A percentile compares a stretch with the other conserved stretches of the same genome.
Evolutionary conservation across 192 early-diverging fungal species (phyloP).

Genomic region (Cetraspora pellucida): DNA sequence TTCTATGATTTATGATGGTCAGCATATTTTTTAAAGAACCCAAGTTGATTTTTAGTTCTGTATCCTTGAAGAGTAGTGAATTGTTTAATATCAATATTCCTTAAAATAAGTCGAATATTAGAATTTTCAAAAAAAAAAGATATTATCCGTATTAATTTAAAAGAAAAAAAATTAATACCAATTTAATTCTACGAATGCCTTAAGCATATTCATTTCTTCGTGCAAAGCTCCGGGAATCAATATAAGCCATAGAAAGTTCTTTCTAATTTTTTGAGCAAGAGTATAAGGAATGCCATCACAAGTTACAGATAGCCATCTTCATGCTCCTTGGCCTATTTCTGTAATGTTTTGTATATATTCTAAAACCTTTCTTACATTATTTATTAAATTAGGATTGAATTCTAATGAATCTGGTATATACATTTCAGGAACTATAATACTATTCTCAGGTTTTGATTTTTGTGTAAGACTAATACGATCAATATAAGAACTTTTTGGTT

Average conservation of each 20-base stretch:
- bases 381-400: constrained; percentile 7
- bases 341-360: neutral
- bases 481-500: neutral
- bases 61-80: neutral
- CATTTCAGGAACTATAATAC: neutral
- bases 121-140: constrained; percentile 15
- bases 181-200: constrained; percentile 15
- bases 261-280: neutral
- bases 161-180: neutral
- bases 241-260: neutral
- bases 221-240: too few relatives aligned
- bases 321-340: neutral
- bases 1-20: constrained; percentile 15
- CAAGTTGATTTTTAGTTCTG: neutral
- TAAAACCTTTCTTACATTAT: constrained; percentile 3
- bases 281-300: constrained; percentile 25
- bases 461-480: constrained; percentile 16
- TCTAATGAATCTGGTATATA: constrained; percentile 4
- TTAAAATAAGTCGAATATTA: neutral
- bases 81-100: constrained; percentile 10
- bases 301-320: neutral
- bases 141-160: neutral
- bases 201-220: too few relatives aligned
- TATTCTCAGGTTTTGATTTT: neutral
- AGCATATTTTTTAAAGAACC: constrained; percentile 7